These are phyloP conservation scores for Solanum lignicaule DNA, from an alignment of 257 asterid genomes.

Conservation along the genomic window DNA sequence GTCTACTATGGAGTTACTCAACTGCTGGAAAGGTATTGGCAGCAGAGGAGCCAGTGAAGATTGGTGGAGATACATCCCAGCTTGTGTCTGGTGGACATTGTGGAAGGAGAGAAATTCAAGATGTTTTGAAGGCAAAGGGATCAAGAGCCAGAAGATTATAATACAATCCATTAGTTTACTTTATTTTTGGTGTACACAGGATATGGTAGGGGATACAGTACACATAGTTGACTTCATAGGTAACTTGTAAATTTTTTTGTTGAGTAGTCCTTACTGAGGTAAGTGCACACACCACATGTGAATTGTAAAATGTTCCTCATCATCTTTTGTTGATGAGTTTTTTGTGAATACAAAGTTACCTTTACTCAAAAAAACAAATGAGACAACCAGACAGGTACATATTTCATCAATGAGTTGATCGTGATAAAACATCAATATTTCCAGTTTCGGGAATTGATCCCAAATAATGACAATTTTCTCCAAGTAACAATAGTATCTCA, in stretches of 20 bases:
- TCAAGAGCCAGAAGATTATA: background rate
- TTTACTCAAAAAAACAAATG: too few relatives aligned
- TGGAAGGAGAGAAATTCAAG: background rate
- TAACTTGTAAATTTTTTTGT: background rate
- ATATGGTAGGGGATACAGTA: background rate
- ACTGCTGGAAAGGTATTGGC: background rate
- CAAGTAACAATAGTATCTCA: background rate
- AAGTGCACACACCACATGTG: background rate
- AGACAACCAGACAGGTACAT: background rate
- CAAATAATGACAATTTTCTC: background rate
- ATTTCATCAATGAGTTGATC: background rate
- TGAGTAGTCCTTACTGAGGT: background rate
- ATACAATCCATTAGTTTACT: background rate
- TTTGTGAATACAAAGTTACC: background rate
- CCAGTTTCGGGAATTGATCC: background rate
- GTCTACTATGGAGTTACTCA: background rate
- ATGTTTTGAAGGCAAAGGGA: background rate
- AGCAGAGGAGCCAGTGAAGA: background rate
- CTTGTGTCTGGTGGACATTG: background rate
- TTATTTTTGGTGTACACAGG: background rate
- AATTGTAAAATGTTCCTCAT: background rate
- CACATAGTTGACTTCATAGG: background rate
- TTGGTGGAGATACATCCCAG: background rate
- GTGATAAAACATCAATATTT: background rate
- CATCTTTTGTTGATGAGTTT: background rate